Evolutionary conservation across 2,329 filamentous ascomycete species (phyloP), one percentile per base, ranked within the genome.

Genomic region (Sphaerulina musiva): DNA sequence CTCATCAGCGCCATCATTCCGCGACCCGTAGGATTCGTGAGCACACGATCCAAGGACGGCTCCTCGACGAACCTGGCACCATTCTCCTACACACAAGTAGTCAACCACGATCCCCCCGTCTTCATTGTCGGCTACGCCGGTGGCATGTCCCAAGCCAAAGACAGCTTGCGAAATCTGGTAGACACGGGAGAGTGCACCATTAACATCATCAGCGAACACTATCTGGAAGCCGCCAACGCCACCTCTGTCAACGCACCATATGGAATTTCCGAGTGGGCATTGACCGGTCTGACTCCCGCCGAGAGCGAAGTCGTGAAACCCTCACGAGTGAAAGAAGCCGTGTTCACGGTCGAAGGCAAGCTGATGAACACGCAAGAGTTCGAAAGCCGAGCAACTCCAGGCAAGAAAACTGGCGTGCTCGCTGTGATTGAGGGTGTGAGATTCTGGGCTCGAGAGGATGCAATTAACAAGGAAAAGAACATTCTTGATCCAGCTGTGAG

Each of bases 391-490:
- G 77, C 77, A 0, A 82, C 74, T 2, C 85, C 86, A 0, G 89
- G 87, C 2, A 85, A 84, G 73, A 90, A 84, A 75, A 85, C 85
- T 1, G 83, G 85, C 1, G 84, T 86, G 3, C 66, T 95, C 59
- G 86, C 81, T 1, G 79, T 95, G 34, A 76, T 96, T 10, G 89
- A 96, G 73, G 92, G 89, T 0, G 84, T 87, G 34, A 78, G 85
- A 29, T 95, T 96, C 68, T 96, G 91, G 89, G 89, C 84, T 1
- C 75, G 91, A 50, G 89, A 95, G 68, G 92, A 96, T 72, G 90
- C 90, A 2, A 75, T 95, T 57, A 88, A 95, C 63, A 82, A 87
- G 67, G 84, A 89, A 7, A 80, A 77, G 66, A 89, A 83, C 61
- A 64, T 88, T 41, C 76, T 97, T 54, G 87, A 95, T 69, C 82